These are phyloP conservation scores for Penium margaritaceum DNA, from an alignment of 139 green algal genomes.

Conservation along the genomic window DNA sequence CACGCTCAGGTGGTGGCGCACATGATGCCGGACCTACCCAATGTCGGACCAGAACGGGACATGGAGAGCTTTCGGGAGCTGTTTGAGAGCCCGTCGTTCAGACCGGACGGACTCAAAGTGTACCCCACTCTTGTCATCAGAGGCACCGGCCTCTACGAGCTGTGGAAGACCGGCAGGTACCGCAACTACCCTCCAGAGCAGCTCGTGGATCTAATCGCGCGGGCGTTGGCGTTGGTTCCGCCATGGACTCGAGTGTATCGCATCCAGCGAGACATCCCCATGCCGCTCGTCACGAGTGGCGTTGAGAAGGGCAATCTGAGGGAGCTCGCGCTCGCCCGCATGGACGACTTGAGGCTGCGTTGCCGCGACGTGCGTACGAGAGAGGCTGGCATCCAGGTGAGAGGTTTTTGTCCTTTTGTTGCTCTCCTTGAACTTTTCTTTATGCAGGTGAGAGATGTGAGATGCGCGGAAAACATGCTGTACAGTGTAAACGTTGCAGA, in stretches of 20 bases:
- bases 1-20: slow-evolving; percentile 74
- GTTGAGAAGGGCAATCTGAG: slow-evolving; percentile 87
- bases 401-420: not conserved
- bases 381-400: slow-evolving; percentile 90
- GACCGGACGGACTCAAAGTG: slow-evolving; percentile 86
- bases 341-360: slow-evolving; percentile 74
- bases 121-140: slow-evolving; percentile 75
- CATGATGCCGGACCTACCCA: slow-evolving; percentile 98
- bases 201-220: slow-evolving; percentile 86
- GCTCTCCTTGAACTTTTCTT: not conserved
- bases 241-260: slow-evolving; percentile 90
- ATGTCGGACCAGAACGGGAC: slow-evolving; percentile 93
- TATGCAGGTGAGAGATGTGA: not conserved
- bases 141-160: slow-evolving; percentile 92
- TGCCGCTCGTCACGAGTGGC: slow-evolving; percentile 86
- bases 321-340: slow-evolving; percentile 85
- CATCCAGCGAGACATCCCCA: slow-evolving; percentile 91
- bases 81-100: slow-evolving; percentile 90
- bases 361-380: slow-evolving; percentile 84
- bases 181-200: slow-evolving; percentile 52
- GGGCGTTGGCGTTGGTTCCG: slow-evolving; percentile 74
- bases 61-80: slow-evolving; percentile 92
- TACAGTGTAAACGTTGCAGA: no score
- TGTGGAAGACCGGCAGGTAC: slow-evolving; percentile 83
- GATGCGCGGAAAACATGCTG: no score